Base-by-base conservation (phyloP, 2,329 filamentous ascomycete genomes). In the Rhynchosporium secalis region DNA sequence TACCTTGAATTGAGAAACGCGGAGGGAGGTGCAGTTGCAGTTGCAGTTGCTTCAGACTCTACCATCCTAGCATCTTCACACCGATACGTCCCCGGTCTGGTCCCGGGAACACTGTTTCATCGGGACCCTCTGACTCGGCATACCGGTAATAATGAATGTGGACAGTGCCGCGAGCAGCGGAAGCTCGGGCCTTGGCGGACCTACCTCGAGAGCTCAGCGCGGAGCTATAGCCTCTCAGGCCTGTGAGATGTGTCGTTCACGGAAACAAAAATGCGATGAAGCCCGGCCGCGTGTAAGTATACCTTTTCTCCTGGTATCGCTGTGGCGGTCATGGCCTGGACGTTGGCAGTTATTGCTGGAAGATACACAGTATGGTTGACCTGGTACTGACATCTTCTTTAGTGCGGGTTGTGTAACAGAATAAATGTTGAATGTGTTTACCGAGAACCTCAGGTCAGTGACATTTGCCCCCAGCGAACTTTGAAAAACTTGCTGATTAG, bases 251-350 rank as follows among this genome's bases (percentile, higher is more conserved):
- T 86, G 84, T 72, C 80, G 83, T 55, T 75, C 73, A 56, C 82
- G 85, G 67, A 88, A 88, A 74, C 84, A 86, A 67, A 85, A 82
- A 76, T 88, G 86, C 74, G 84, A 87, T 71, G 85, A 88, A 72
- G 77, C 80, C 69, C 77, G 84, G 60, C 85, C 85, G 20, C 85
- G 83, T 45, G 58, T 61, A 15, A 55, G 58, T 40, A 20, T 36
- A 56, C 8, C 9, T 36, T 8, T 6, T 36, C n/a, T 49, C 29
- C 13, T 8, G 28, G n/a, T 6, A 47, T 5, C 4, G 33, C 46
- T 46, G 41, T 31, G 40, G 31, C 8, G 31, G 54, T 20, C 3
- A 15, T 36, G 3, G 5, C 6, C 41, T 26, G 46, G 13, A 15
- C 5, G 38, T 29, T 54, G 51, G n/a, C 4, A 33, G 36, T 28